Evolutionary conservation across 2,329 filamentous ascomycete species (phyloP).

Genomic region (Tympanopsis confertula): DNA sequence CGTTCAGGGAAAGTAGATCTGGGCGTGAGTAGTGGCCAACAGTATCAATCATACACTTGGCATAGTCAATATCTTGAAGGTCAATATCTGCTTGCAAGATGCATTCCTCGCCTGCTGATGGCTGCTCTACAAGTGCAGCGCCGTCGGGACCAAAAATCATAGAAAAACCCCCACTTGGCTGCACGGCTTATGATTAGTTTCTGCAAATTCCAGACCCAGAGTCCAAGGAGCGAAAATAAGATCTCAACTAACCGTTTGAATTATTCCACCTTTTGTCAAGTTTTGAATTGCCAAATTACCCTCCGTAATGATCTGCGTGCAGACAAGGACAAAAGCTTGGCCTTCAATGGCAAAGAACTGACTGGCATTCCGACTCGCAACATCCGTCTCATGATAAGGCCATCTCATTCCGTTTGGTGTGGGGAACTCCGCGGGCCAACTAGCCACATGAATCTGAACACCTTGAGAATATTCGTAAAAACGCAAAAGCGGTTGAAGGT

Average conservation of each 20-base stretch:
- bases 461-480: slow-evolving; percentile 22
- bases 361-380: background rate
- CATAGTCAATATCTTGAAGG: slow-evolving; percentile 25
- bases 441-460: slow-evolving; percentile 28
- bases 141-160: slow-evolving; percentile 41
- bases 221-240: background rate
- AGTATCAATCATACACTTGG: slow-evolving; percentile 25
- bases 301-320: slow-evolving; percentile 13
- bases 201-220: background rate
- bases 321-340: background rate
- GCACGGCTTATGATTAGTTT: slow-evolving; percentile 1
- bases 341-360: background rate
- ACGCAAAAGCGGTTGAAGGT: slow-evolving; percentile 38
- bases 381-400: background rate
- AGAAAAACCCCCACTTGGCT: slow-evolving; percentile 30
- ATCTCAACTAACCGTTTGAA: slow-evolving; percentile 3
- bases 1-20: background rate
- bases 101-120: slow-evolving; percentile 27
- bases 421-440: slow-evolving; percentile 24
- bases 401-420: background rate
- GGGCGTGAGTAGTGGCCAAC: slow-evolving; percentile 11
- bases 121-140: slow-evolving; percentile 24
- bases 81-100: slow-evolving; percentile 39
- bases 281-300: slow-evolving; percentile 5
- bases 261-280: background rate